Evolutionary conservation across 2,329 filamentous ascomycete species (phyloP).

Genomic region (Alternaria sp.): DNA sequence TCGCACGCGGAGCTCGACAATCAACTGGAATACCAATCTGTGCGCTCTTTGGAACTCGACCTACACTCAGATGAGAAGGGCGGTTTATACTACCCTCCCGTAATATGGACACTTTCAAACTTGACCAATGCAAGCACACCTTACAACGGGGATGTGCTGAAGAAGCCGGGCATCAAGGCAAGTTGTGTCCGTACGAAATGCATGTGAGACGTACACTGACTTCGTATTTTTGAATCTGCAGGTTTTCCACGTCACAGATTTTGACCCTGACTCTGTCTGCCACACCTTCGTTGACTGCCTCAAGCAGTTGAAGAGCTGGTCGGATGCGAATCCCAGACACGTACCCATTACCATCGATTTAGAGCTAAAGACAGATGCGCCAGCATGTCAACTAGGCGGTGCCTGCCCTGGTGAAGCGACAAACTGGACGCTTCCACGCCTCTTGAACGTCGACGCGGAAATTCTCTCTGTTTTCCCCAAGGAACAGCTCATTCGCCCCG

Average conservation of each 20-base stretch:
- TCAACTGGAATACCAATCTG: constrained; percentile 57
- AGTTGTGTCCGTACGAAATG: too few relatives aligned
- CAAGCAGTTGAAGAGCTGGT: constrained; percentile 55
- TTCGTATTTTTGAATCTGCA: constrained; percentile 23
- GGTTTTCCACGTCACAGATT: constrained; percentile 61
- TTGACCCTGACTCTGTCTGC: constrained; percentile 58
- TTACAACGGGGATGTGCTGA: constrained; percentile 51
- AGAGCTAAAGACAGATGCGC: constrained; percentile 58
- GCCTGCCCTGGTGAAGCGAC: constrained; percentile 52
- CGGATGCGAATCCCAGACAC: constrained; percentile 53
- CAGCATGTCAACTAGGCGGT: constrained; percentile 44
- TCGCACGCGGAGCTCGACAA: constrained; percentile 56
- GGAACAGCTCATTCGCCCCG: constrained; percentile 56
- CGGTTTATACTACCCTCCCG: constrained; percentile 57
- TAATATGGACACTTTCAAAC: constrained; percentile 54
- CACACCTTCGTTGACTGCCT: constrained; percentile 59
- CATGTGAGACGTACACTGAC: too few relatives aligned
- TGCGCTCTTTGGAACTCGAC: constrained; percentile 60
- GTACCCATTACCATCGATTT: constrained; percentile 61
- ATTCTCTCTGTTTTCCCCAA: constrained; percentile 56
- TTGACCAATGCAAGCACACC: constrained; percentile 51
- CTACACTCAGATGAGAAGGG: constrained; percentile 59
- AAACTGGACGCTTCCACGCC: constrained; percentile 55
- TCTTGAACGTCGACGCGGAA: constrained; percentile 58
- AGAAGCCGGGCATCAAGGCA: constrained; percentile 53